phyloP scores from a whole-genome alignment of 352 stramenopile species.

The Pythium guiyangense region DNA sequence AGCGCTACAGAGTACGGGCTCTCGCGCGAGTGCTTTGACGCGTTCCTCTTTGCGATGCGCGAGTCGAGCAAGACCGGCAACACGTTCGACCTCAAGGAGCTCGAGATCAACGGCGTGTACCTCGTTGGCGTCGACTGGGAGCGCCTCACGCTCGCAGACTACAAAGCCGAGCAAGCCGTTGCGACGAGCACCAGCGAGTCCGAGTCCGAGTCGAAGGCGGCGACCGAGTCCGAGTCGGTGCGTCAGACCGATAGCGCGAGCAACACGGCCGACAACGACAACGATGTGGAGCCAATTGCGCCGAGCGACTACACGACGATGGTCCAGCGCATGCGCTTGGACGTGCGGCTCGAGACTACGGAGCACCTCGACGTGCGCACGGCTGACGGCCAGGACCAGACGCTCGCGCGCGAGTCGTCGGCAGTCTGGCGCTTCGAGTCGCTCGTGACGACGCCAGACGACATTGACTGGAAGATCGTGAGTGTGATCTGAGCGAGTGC shows the following conservation, averaged over 20 bases:
- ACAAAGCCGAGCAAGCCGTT: constrained; percentile 37
- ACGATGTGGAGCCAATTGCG: background rate
- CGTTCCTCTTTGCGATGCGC: constrained; percentile 50
- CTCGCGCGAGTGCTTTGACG: constrained; percentile 41
- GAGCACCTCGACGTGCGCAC: constrained; percentile 37
- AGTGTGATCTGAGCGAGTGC: constrained; percentile 20
- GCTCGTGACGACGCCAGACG: constrained; percentile 39
- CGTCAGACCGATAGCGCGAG: background rate
- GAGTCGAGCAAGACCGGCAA: constrained; percentile 42
- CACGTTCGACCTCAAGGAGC: constrained; percentile 35
- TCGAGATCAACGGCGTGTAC: constrained; percentile 51
- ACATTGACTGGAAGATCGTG: constrained; percentile 63
- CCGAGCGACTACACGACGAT: constrained; percentile 24
- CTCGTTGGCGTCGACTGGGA: constrained; percentile 41
- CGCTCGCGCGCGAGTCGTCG: constrained; percentile 24
- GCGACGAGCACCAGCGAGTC: background rate
- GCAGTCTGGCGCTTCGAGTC: constrained; percentile 55
- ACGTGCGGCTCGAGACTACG: constrained; percentile 32
- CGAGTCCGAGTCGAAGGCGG: too few relatives aligned
- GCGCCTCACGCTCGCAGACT: constrained; percentile 34
- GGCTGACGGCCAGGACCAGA: constrained; percentile 21
- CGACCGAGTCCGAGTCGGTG: too few relatives aligned
- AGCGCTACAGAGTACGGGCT: constrained; percentile 10
- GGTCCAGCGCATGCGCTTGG: constrained; percentile 33
- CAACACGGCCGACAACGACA: constrained; percentile 16